Evolutionary conservation across 2,329 filamentous ascomycete genomes (phyloP).

Genomic region (Stemphylium beticola): DNA sequence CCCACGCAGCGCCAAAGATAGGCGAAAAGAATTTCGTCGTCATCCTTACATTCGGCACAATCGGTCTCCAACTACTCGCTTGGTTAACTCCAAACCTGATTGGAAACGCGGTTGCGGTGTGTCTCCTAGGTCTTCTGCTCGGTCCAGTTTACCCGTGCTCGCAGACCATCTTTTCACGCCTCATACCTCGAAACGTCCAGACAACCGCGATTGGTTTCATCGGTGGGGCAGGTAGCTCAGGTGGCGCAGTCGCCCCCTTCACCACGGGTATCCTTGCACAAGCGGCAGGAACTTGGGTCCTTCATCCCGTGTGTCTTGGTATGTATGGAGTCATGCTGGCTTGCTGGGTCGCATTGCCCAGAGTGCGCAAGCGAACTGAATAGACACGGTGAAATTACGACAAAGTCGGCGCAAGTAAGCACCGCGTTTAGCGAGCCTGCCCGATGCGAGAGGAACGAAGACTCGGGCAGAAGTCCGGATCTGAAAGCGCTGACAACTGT

Average conservation of each 20-base stretch:
- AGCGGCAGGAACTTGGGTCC: slow-evolving; percentile 66
- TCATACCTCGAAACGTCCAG: slow-evolving; percentile 65
- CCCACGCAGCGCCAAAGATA: slow-evolving; percentile 67
- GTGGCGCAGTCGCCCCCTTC: slow-evolving; percentile 71
- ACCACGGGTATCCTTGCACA: slow-evolving; percentile 69
- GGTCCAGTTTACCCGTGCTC: slow-evolving; percentile 82
- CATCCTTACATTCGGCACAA: slow-evolving; percentile 64
- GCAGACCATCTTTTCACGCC: slow-evolving; percentile 66
- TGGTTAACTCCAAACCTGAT: slow-evolving; percentile 77
- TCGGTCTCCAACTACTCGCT: slow-evolving; percentile 74
- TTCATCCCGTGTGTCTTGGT: slow-evolving; percentile 70
- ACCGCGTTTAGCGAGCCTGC: not conserved
- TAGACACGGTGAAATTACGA: slow-evolving; percentile 42
- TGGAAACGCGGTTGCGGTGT: slow-evolving; percentile 56
- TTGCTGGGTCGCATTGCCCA: slow-evolving; percentile 69
- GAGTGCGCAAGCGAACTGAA: slow-evolving; percentile 64
- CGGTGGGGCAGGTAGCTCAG: slow-evolving; percentile 71
- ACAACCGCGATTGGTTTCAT: slow-evolving; percentile 71
- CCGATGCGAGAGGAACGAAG: not conserved
- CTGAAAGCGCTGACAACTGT: not conserved
- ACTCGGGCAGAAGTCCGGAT: not conserved
- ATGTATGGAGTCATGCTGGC: slow-evolving; percentile 69
- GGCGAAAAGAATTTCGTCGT: slow-evolving; percentile 76
- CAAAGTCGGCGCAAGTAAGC: not conserved
- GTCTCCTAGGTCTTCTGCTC: slow-evolving; percentile 73